Conservation (phyloP, 805 yeast genomes). For the Candida rishiriensis region DNA sequence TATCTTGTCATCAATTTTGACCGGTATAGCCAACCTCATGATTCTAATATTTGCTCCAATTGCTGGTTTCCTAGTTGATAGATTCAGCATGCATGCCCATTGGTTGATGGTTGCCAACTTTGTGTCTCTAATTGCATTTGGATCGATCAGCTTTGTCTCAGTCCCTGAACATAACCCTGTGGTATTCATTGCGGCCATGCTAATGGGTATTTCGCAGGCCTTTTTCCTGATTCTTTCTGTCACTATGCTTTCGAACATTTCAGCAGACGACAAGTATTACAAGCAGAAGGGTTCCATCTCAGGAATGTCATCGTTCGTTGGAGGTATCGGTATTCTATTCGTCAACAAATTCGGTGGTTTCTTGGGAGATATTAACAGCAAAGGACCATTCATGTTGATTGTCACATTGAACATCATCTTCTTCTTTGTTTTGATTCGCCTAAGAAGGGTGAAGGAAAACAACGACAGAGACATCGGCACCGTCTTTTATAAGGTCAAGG, state of each 20-base stretch:
- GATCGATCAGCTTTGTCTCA: constrained; percentile 30
- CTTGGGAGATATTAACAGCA: constrained; percentile 51
- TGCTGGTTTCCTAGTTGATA: constrained; percentile 57
- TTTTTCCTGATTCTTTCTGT: constrained; percentile 60
- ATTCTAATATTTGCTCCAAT: constrained; percentile 59
- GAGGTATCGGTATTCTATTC: constrained; percentile 62
- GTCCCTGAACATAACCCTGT: constrained; percentile 34
- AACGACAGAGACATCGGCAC: constrained; percentile 12
- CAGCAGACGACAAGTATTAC: constrained; percentile 40
- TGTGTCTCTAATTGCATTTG: constrained; percentile 41
- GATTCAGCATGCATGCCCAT: constrained; percentile 25
- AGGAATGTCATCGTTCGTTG: constrained; percentile 65
- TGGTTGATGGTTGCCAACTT: constrained; percentile 35
- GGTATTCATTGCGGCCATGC: constrained; percentile 35
- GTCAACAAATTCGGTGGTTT: constrained; percentile 60
- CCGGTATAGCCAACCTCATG: constrained; percentile 60
- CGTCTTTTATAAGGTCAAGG: constrained; percentile 8
- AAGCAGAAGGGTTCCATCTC: constrained; percentile 57
- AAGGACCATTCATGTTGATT: constrained; percentile 55
- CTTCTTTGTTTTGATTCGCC: constrained; percentile 28
- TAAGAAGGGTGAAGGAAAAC: constrained; percentile 17
- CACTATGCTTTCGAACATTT: constrained; percentile 41
- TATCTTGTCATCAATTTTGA: constrained; percentile 58
- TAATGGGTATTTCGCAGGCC: constrained; percentile 59
- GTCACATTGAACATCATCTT: constrained; percentile 36